These are phyloP conservation scores for Solanum chiquidenum DNA, from an alignment of 257 asterid genomes.

Conservation along the genomic window DNA sequence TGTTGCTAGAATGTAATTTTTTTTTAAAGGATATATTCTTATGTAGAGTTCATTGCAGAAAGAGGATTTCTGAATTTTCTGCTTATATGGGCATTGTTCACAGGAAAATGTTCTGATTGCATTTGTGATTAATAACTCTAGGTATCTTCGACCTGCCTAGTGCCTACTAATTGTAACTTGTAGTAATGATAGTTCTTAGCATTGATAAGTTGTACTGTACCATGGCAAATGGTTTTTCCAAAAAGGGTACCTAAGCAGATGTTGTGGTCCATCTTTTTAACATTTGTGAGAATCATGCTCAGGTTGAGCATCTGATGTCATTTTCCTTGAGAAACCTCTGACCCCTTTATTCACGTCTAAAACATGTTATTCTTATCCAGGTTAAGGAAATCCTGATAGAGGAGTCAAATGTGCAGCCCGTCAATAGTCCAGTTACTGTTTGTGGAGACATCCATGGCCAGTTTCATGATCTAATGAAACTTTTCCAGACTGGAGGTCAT, in stretches of 20 bases:
- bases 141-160: not conserved
- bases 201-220: not conserved
- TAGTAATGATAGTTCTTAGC: not conserved
- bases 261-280: not conserved
- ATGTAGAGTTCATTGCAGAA: not conserved
- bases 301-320: not conserved
- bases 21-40: not conserved
- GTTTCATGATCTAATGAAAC: slow-evolving; percentile 96
- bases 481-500: slow-evolving; percentile 98
- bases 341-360: not conserved
- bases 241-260: not conserved
- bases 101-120: not conserved
- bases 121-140: not conserved
- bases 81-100: not conserved
- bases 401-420: slow-evolving; percentile 99
- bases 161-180: not conserved
- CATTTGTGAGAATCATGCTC: not conserved
- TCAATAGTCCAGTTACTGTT: slow-evolving; percentile 96
- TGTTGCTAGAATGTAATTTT: not conserved
- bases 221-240: not conserved
- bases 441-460: slow-evolving; percentile 99
- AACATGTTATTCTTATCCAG: slow-evolving; percentile 25
- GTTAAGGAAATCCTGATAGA: slow-evolving; percentile 96
- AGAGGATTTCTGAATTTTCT: not conserved
- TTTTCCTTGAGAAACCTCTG: not conserved